Conservation (phyloP, 2,329 filamentous ascomycete genomes). For the Penicillium sp. region DNA sequence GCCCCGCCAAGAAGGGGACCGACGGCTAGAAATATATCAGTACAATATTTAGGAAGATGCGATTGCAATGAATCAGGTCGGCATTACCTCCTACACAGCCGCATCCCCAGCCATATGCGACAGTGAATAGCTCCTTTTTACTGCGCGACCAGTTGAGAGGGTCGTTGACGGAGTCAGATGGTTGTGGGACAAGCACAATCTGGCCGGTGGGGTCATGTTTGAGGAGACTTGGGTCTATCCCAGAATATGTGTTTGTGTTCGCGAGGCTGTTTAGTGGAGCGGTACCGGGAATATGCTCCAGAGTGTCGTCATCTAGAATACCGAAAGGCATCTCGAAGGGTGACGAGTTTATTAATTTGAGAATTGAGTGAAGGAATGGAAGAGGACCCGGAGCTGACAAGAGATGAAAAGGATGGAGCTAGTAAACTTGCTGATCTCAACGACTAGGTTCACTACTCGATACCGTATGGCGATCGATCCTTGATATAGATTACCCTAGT, state of each 20-base stretch:
- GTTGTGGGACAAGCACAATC: constrained; percentile 27
- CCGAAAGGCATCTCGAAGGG: constrained; percentile 29
- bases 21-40: constrained; percentile 25
- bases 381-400: neutral
- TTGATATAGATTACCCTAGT: neutral
- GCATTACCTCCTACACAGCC: constrained; percentile 42
- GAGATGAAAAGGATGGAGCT: neutral
- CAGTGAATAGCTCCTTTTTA: constrained; percentile 39
- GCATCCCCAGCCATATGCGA: constrained; percentile 41
- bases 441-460: neutral
- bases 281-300: constrained; percentile 33
- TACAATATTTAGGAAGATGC: neutral
- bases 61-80: no score
- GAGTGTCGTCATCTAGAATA: constrained; percentile 28
- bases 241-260: constrained; percentile 13
- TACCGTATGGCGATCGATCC: neutral
- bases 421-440: neutral
- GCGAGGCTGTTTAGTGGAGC: constrained; percentile 26
- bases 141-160: constrained; percentile 26
- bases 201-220: constrained; percentile 33
- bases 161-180: constrained; percentile 25
- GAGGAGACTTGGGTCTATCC: constrained; percentile 27
- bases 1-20: constrained; percentile 41
- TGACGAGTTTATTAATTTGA: neutral
- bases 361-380: neutral